Base-by-base conservation (phyloP, 768 basidiomycete species). In the Strobilomyces confusus region DNA sequence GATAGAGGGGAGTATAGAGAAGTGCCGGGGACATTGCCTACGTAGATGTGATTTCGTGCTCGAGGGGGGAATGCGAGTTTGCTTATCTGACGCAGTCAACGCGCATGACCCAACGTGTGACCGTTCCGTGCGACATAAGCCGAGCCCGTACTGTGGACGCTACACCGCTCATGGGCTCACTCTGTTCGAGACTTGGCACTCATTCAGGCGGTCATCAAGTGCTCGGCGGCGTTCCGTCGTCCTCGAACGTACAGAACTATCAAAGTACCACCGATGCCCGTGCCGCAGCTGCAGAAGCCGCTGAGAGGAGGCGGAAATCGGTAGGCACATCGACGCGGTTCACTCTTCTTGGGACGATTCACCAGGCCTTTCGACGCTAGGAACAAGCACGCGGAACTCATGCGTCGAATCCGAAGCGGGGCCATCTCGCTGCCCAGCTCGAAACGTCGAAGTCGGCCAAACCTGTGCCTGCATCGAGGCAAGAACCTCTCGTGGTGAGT, bases 211-310 rank as follows among this genome's bases (percentile, higher is more conserved):
- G 78, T 49, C 79, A 80, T 45, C 80, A 82, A 15, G 75, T 83
- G 20, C 71, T 83, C 48, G 73, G 76, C 15, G 70, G 69, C 51
- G 61, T 71, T 41, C 57, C 61, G 56, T 59, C 65, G 19, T 51
- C 70, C 40, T 52, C 70, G 9, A 48, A 53, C 41, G 51, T 29
- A 43, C 63, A 43, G 29, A 54, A 62, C 23, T 43, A 54, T 20
- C 61, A 72, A 64, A 65, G 60, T 61, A 59, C 65, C 55, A 46
- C 61, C 52, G 71, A 82, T 73, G 70, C 76, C 64, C 78, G 80
- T 62, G 69, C 73, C 47, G 82, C 82, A 65, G 80, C 81, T 52
- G 79, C 80, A 66, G 79, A 79, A 66, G 83, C 83, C 55, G 83
- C 83, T 58, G 83, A 83, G 66, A 77, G 77, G 61, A 75, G 83